These are phyloP conservation scores for Oryza officinalis DNA, from an alignment of 176 grass and related monocot species.

Conservation along the genomic window DNA sequence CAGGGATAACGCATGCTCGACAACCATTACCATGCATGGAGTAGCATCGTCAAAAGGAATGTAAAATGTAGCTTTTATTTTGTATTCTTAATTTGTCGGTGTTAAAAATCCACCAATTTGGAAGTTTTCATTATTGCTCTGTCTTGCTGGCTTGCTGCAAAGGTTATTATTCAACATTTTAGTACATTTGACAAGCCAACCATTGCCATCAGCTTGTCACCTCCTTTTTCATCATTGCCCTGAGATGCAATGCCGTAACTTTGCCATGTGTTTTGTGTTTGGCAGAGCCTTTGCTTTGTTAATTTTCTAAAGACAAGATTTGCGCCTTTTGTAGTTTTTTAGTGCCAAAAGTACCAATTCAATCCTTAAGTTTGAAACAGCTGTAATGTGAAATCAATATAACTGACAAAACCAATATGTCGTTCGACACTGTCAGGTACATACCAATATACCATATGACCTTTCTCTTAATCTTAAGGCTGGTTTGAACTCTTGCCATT, in stretches of 20 bases:
- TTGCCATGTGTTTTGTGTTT: background rate
- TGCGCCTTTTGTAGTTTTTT: background rate
- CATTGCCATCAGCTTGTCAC: background rate
- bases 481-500: background rate
- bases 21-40: background rate
- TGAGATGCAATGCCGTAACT: background rate
- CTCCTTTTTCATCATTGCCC: background rate
- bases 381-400: background rate
- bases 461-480: background rate
- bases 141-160: background rate
- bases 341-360: background rate
- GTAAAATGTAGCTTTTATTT: conserved; percentile 20
- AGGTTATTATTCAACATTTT: background rate
- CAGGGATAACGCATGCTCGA: conserved; percentile 3
- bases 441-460: background rate
- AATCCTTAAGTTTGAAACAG: background rate
- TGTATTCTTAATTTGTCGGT: background rate
- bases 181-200: background rate
- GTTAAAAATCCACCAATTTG: conserved; percentile 31
- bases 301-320: background rate
- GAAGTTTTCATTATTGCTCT: conserved; percentile 25
- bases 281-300: background rate
- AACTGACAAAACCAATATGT: background rate
- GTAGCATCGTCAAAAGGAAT: conserved; percentile 42
- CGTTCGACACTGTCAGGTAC: background rate